These are phyloP conservation scores for Choanephora cucurbitarum DNA, from an alignment of 371 early-diverging fungal species.

Conservation along the genomic window DNA sequence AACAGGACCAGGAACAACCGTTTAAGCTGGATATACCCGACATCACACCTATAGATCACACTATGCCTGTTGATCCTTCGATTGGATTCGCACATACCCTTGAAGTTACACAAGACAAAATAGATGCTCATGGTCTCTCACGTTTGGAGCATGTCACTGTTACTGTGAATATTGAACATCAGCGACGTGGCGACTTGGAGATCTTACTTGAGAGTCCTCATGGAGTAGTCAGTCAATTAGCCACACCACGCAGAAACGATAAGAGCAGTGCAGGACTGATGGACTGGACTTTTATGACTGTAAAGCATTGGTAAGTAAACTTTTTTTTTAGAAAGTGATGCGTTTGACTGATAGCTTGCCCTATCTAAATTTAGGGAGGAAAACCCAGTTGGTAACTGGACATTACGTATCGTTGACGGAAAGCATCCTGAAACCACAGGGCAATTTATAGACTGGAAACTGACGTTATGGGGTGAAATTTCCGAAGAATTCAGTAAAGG, in stretches of 20 bases:
- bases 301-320: constrained; percentile 88
- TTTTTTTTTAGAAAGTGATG: background rate
- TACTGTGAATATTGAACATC: constrained; percentile 76
- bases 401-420: constrained; percentile 62
- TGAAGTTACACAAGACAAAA: constrained; percentile 43
- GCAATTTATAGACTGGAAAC: constrained; percentile 59
- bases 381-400: constrained; percentile 78
- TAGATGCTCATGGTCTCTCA: constrained; percentile 52
- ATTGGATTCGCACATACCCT: constrained; percentile 39
- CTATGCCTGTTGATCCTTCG: constrained; percentile 30
- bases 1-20: constrained; percentile 6
- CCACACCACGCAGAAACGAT: constrained; percentile 69
- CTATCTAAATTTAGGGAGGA: too few relatives aligned
- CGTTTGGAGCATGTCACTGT: constrained; percentile 85
- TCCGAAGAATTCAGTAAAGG: constrained; percentile 2
- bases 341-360: background rate
- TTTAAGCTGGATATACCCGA: constrained; percentile 43
- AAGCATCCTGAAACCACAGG: constrained; percentile 50
- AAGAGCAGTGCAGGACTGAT: constrained; percentile 65
- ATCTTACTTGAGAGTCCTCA: constrained; percentile 75
- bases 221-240: constrained; percentile 71
- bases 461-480: constrained; percentile 73
- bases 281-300: constrained; percentile 94
- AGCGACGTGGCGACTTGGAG: constrained; percentile 80
- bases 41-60: constrained; percentile 37